A percentile compares a stretch with the other conserved stretches of the same genome.
Conservation (phyloP, 805 yeast species). For the Groenewaldozyma tartarivorans region DNA sequence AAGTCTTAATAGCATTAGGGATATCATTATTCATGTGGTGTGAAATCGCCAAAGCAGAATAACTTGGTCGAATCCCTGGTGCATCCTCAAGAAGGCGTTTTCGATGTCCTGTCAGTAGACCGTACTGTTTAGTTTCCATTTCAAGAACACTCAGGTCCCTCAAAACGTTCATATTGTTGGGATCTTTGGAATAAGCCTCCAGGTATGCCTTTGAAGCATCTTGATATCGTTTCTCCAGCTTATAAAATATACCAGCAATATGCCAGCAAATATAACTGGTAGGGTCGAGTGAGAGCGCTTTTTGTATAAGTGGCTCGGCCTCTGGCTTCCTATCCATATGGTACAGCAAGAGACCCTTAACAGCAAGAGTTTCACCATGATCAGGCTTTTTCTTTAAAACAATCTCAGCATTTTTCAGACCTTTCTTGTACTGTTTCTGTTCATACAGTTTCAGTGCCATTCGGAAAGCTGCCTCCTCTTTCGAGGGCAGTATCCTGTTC, state of each 20-base stretch:
- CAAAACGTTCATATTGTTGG: constrained; percentile 66
- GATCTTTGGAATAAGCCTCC: constrained; percentile 66
- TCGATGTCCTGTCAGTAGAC: constrained; percentile 52
- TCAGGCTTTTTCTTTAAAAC: constrained; percentile 65
- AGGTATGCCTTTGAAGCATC: constrained; percentile 75
- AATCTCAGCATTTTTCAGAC: constrained; percentile 65
- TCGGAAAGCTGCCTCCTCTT: constrained; percentile 68
- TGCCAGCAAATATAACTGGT: constrained; percentile 70
- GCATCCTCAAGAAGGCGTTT: constrained; percentile 57
- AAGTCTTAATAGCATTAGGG: constrained; percentile 58
- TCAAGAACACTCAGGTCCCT: constrained; percentile 77
- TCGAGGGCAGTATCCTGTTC: constrained; percentile 29
- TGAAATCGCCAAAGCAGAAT: constrained; percentile 85
- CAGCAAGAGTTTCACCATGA: constrained; percentile 73
- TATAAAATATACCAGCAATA: constrained; percentile 74
- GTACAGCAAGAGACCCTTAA: constrained; percentile 67
- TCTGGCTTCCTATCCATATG: constrained; percentile 52
- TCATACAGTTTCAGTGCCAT: constrained; percentile 81
- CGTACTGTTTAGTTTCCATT: constrained; percentile 68
- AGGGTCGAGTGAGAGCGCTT: constrained; percentile 52
- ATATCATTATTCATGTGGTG: constrained; percentile 65
- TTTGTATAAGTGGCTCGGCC: constrained; percentile 49
- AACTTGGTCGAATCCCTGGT: constrained; percentile 79
- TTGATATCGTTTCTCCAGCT: constrained; percentile 55
- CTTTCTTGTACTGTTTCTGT: constrained; percentile 75